phyloP scores from a whole-genome alignment of 2,329 filamentous ascomycete species.

The Shiraia bambusicola region DNA sequence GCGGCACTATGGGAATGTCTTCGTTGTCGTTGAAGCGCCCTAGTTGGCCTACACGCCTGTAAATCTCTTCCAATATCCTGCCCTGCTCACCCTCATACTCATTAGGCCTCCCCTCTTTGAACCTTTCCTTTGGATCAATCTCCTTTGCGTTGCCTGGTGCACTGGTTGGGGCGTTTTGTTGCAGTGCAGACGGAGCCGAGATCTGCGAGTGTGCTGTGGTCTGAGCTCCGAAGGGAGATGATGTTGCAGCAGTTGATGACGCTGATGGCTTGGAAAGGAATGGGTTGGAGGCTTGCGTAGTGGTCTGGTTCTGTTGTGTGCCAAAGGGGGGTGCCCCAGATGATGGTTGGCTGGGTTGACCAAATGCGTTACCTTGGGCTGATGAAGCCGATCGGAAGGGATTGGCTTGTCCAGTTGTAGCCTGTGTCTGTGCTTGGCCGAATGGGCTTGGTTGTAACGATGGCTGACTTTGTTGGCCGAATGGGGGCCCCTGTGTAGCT shows the following conservation, averaged over 20 bases:
- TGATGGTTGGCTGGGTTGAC: constrained; percentile 40
- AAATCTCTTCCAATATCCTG: constrained; percentile 58
- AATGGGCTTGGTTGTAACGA: constrained; percentile 20
- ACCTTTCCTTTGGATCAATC: constrained; percentile 44
- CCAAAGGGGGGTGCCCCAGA: constrained; percentile 39
- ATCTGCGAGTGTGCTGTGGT: constrained; percentile 8
- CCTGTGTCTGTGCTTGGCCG: constrained; percentile 21
- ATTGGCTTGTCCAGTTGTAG: constrained; percentile 10
- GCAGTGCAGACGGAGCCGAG: constrained; percentile 7
- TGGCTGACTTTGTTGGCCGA: constrained; percentile 26
- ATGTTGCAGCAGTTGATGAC: constrained; percentile 10
- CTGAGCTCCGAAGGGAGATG: constrained; percentile 20
- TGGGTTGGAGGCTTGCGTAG: constrained; percentile 19
- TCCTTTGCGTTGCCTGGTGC: constrained; percentile 45
- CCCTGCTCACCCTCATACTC: constrained; percentile 61
- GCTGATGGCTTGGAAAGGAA: constrained; percentile 24
- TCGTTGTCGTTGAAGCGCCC: constrained; percentile 70
- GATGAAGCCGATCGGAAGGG: constrained; percentile 21
- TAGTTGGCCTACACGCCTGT: constrained; percentile 63
- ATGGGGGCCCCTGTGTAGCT: constrained; percentile 31
- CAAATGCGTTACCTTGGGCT: constrained; percentile 26
- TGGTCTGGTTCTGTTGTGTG: constrained; percentile 10
- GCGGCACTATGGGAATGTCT: constrained; percentile 74
- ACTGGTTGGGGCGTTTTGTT: constrained; percentile 58
- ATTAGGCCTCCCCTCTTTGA: constrained; percentile 62